Evolutionary conservation across 306 rosid species (phyloP), one percentile per base, ranked within the genome.

Genomic region (Trifolium fragiferum): DNA sequence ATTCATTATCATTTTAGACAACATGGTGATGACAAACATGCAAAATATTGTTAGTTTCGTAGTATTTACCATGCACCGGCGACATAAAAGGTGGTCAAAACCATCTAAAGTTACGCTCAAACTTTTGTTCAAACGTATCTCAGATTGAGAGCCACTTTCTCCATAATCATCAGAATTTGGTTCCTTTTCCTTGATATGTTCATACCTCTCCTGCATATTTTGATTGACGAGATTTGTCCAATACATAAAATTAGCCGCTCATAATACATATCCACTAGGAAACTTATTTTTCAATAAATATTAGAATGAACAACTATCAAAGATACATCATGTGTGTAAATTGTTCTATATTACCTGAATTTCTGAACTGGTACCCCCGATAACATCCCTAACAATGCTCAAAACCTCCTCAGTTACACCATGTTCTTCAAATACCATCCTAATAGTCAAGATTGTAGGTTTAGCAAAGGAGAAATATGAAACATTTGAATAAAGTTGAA

Each of bases 11-110:
- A 35, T 61, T 64, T 70, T 53, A 66, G 49, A 75, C 41, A 53
- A 37, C 13, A 60, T 43, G 57, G 43, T 1, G 32, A 32, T 72
- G 19, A 64, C 21, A 68, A 58, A 6, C 74, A 75, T 47, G 61
- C 27, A 40, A 65, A 64, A 66, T 33, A 25, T 27, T 27, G 50
- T 37, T 62, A 32, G 30, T 60, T 68, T 54, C 67, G 6, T 70
- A 82, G 35, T 62, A 38, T 83, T 59, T 88, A 93, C 98, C 80
- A 85, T 73, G 84, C 98, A 93, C 32, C 82, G 93, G 13, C 93
- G 92, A 68, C 97, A 93, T 44, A 91, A 89, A 77, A 91, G 87
- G 76, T 82, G 84, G 59, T 88, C 92, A 8, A 93, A 88, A 84
- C 86, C 77, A 80, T 85, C 97, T 75, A 85, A 73, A 50, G 90